Conservation (phyloP, 2,329 filamentous ascomycete species). For the Venturia effusa region DNA sequence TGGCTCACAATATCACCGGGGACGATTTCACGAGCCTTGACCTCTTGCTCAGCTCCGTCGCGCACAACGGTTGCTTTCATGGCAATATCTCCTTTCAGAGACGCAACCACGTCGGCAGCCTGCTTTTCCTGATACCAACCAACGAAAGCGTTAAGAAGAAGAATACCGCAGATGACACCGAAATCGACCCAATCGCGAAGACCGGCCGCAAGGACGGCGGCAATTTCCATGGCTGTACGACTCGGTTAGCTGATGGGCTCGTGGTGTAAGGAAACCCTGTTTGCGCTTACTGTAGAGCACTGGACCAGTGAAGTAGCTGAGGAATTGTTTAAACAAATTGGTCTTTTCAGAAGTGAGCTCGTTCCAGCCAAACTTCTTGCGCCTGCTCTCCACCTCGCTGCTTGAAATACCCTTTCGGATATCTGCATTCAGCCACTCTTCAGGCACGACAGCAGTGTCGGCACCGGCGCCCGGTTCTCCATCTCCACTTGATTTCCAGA, state of each 20-base stretch:
- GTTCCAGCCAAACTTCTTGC: conserved; percentile 59
- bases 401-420: conserved; percentile 51
- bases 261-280: not conserved
- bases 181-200: conserved; percentile 68
- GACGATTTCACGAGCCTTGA: conserved; percentile 64
- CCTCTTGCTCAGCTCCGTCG: conserved; percentile 55
- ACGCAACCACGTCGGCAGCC: conserved; percentile 65
- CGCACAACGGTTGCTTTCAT: conserved; percentile 61
- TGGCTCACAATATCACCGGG: conserved; percentile 62
- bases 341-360: conserved; percentile 64
- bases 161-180: conserved; percentile 66
- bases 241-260: not conserved
- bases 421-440: conserved; percentile 61
- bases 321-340: conserved; percentile 64
- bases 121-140: conserved; percentile 78
- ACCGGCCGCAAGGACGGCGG: conserved; percentile 62
- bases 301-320: conserved; percentile 64
- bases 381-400: conserved; percentile 50
- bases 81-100: conserved; percentile 66
- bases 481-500: conserved; percentile 36
- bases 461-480: conserved; percentile 23
- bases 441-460: conserved; percentile 37
- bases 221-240: conserved; percentile 59
- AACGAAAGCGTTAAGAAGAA: conserved; percentile 63
- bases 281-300: conserved; percentile 59